Evolutionary conservation across 495 filamentous ascomycete genomes (phyloP), one percentile per base, ranked within the genome.

Genomic region (Mytilinidion resinicola): DNA sequence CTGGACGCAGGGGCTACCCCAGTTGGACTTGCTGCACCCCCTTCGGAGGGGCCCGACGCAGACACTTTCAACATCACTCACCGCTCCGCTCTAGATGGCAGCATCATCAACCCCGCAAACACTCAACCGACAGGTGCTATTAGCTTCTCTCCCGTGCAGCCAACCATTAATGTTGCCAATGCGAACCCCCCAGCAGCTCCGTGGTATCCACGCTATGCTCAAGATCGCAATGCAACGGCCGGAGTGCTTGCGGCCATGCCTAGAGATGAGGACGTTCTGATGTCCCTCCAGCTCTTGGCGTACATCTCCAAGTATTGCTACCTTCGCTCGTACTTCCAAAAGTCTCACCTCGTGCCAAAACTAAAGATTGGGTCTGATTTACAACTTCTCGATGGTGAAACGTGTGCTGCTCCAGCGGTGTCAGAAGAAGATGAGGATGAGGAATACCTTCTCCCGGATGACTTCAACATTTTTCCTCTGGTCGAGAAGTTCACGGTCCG

Each of bases 241-340:
- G 82, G 85, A 56, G 83, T 91, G 55, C 68, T 95, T 37, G 87
- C 89, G 30, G 85, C 89, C 20, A 95, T 96, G 85, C 93, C 93
- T 17, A 83, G 93, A 38, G 93, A 97, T 62, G 93, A 98, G 67
- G 93, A 98, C 67, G 93, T 98, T 14, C 75, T 98, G 61, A 95
- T 96, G 91, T 96, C 93, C 0, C 79, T 98, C n/a, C 93, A 98
- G 73, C 82, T 98, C 8, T 81, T 98, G 30, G 93, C 93, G 3
- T 98, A 98, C 67, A 91, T 98, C 56, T 96, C 91, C 34, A 98
- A 98, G 72, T 98, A 98, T 72, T 96, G 93, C 81, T 91, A 95
- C 65, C 81, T 98, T 37, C 82, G 93, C 12, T 84, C 88, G 19
- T 98, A 96, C 72, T 98, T 98, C 72, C 92, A 98, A 70, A 78